phyloP scores from a whole-genome alignment of 23 red algal species.

The Gracilaria caudata region DNA sequence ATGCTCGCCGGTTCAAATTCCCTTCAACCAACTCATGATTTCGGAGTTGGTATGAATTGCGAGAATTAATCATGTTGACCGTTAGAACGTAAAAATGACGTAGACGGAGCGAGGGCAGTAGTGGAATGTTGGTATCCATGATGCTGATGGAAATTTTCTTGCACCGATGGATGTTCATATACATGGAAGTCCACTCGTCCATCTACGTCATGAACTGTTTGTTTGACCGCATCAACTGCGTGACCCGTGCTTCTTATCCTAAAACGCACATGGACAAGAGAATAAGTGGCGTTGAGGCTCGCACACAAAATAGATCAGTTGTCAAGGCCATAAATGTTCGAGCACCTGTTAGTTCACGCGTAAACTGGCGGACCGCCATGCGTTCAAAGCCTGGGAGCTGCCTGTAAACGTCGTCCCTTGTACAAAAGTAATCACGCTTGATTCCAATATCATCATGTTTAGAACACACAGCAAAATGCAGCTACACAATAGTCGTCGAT shows the following conservation, averaged over 20 bases:
- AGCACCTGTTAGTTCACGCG: not conserved
- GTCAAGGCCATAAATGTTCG: not conserved
- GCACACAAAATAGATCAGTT: not conserved
- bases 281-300: not conserved
- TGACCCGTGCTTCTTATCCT: not conserved
- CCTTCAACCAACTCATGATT: not conserved
- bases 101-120: not conserved
- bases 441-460: not conserved
- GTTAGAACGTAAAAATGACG: not conserved
- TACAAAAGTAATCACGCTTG: not conserved
- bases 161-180: not conserved
- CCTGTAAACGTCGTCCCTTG: no score
- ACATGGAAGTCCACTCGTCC: conserved; percentile 11
- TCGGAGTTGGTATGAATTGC: not conserved
- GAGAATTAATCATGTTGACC: not conserved
- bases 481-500: not conserved
- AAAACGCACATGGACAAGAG: not conserved
- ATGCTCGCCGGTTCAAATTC: not conserved
- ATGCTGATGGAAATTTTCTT: not conserved
- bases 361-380: not conserved
- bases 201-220: conserved; percentile 5
- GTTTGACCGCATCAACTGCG: not conserved
- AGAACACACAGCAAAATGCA: not conserved
- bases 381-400: not conserved
- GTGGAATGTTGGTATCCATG: not conserved